Percentiles rank a stretch among this genome's conserved stretches.
These are phyloP conservation scores for Aspergillus fumigatus DNA, from an alignment of 2,329 filamentous ascomycete genomes.

Conservation along the genomic window DNA sequence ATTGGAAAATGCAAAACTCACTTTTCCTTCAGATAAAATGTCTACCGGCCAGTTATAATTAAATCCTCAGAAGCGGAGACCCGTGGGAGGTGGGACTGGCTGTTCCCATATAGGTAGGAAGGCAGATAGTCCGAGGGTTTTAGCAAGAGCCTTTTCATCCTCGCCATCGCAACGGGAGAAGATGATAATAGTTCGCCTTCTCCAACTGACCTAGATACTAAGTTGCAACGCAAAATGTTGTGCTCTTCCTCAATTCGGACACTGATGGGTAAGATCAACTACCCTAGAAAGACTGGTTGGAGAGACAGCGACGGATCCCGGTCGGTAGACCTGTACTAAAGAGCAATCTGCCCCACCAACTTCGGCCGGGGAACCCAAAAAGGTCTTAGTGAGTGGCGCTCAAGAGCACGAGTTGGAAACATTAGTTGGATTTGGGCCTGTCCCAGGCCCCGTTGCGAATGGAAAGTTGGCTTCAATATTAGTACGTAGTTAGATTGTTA, in stretches of 20 bases:
- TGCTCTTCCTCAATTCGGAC: slow-evolving; percentile 15
- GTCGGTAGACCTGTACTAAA: not conserved
- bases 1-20: slow-evolving; percentile 10
- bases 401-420: slow-evolving; percentile 21
- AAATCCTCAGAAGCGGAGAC: slow-evolving; percentile 10
- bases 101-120: not conserved
- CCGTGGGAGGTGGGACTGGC: slow-evolving; percentile 12
- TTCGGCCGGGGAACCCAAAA: slow-evolving; percentile 22
- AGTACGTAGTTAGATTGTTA: not conserved
- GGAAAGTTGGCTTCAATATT: slow-evolving; percentile 1
- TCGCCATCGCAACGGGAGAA: slow-evolving; percentile 1
- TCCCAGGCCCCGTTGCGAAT: slow-evolving; percentile 15
- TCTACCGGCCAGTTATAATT: not conserved
- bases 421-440: slow-evolving; percentile 4
- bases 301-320: slow-evolving; percentile 9
- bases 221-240: slow-evolving; percentile 3
- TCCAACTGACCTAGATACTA: not conserved
- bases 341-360: slow-evolving; percentile 12
- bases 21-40: slow-evolving; percentile 5
- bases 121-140: not conserved
- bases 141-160: not conserved
- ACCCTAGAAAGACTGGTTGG: slow-evolving; percentile 4
- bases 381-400: slow-evolving; percentile 18
- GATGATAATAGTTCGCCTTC: not conserved
- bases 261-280: not conserved